Evolutionary conservation across 2,329 filamentous ascomycete genomes (phyloP).

Genomic region (Colletotrichum magnum): DNA sequence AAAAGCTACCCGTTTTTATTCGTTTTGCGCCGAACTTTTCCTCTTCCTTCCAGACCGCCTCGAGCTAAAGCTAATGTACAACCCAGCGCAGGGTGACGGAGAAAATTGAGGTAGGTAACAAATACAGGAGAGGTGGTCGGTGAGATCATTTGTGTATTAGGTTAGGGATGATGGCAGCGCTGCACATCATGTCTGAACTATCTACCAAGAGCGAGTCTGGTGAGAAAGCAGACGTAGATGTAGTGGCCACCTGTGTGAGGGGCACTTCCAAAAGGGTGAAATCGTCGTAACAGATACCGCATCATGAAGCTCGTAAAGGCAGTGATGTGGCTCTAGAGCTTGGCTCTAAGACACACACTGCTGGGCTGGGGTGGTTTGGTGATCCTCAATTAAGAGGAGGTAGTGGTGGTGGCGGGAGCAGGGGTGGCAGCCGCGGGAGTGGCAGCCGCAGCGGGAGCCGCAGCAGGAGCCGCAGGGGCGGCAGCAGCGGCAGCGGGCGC

Average conservation of each 20-base stretch:
- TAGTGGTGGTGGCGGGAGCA: constrained; percentile 43
- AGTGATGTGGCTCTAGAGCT: constrained; percentile 1
- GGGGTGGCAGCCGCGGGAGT: constrained; percentile 42
- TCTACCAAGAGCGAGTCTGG: constrained; percentile 39
- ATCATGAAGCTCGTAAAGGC: constrained; percentile 41
- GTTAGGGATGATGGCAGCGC: constrained; percentile 42
- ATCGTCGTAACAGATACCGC: constrained; percentile 42
- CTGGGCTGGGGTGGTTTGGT: constrained; percentile 27
- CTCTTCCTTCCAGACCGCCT: constrained; percentile 47
- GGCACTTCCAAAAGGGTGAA: constrained; percentile 42
- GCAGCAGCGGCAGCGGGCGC: constrained; percentile 44
- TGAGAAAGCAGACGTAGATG: constrained; percentile 39
- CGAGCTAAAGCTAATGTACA: constrained; percentile 54
- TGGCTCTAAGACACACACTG: constrained; percentile 20
- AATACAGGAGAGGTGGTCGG: constrained; percentile 49
- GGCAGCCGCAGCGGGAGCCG: constrained; percentile 51
- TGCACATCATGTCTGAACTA: constrained; percentile 37
- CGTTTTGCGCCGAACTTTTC: constrained; percentile 52
- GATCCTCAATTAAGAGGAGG: constrained; percentile 49
- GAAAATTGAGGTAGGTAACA: constrained; percentile 49
- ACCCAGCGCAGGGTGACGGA: constrained; percentile 52
- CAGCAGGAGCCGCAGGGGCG: constrained; percentile 41
- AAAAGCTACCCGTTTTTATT: constrained; percentile 51
- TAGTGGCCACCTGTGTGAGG: constrained; percentile 35
- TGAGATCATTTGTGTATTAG: constrained; percentile 43